Percentiles rank a stretch among this genome's conserved stretches.
phyloP scores from a whole-genome alignment of 1,284 basidiomycete species.

The Ganoderma sinense region DNA sequence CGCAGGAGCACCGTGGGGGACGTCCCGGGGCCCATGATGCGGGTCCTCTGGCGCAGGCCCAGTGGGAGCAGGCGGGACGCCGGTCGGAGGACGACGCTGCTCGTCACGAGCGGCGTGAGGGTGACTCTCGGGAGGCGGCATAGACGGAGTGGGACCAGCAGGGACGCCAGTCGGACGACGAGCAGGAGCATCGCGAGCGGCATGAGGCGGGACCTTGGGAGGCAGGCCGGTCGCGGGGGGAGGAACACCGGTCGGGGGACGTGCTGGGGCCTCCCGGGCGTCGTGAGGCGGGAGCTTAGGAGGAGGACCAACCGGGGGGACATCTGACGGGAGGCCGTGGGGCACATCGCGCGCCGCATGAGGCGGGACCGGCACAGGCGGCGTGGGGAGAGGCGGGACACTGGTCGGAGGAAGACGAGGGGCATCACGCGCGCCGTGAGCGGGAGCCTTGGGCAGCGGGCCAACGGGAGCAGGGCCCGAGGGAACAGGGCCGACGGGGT shows the following conservation, averaged over 20 bases:
- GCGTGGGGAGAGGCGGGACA: neutral
- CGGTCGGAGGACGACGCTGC: too few species aligned
- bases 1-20: too few species aligned
- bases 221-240: neutral
- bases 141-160: too few species aligned
- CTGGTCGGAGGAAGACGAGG: neutral
- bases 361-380: neutral
- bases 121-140: neutral
- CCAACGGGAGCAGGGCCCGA: too few species aligned
- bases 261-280: neutral
- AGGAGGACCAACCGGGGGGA: neutral
- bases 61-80: too few species aligned
- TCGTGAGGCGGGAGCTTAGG: neutral
- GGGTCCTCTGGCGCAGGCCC: neutral
- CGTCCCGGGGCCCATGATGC: too few species aligned
- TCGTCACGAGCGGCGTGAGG: neutral
- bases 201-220: neutral
- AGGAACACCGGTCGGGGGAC: neutral
- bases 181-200: neutral
- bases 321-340: neutral
- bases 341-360: neutral
- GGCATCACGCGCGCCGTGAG: neutral
- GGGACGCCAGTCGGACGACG: too few species aligned
- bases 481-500: too few species aligned
- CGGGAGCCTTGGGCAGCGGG: neutral